These are phyloP conservation scores for Ganoderma sp. DNA, from an alignment of 1,284 basidiomycete species.

Conservation along the genomic window DNA sequence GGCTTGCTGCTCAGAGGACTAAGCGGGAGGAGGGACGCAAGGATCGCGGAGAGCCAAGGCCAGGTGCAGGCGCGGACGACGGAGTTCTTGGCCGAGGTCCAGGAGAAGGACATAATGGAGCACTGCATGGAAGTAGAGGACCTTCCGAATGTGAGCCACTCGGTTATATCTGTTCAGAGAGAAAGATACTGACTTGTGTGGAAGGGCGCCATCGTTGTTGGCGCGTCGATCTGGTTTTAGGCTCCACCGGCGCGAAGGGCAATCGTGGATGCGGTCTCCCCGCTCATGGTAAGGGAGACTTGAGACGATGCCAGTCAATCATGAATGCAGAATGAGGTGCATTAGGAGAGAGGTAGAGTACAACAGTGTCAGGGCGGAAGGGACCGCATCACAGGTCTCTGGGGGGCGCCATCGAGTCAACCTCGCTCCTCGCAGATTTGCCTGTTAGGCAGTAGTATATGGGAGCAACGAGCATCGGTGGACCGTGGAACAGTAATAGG, in stretches of 20 bases:
- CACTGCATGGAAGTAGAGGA: neutral
- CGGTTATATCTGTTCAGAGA: neutral
- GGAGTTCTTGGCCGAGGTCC: neutral
- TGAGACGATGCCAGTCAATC: neutral
- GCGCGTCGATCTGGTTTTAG: neutral
- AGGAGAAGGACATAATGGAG: neutral
- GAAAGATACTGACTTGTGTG: neutral
- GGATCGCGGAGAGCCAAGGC: neutral
- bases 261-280: neutral
- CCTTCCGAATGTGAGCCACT: neutral
- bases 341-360: neutral
- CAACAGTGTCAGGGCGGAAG: neutral
- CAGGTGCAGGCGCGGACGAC: neutral
- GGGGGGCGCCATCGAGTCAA: no score
- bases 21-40: neutral
- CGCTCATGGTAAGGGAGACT: neutral
- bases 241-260: constrained; percentile 1
- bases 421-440: neutral
- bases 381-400: neutral
- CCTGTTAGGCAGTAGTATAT: neutral
- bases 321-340: neutral
- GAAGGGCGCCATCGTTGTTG: neutral
- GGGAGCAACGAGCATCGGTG: neutral
- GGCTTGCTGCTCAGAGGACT: neutral
- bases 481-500: no score